phyloP scores from a whole-genome alignment of 1,139 yeast species.

The Oligophagozyma castellii region DNA sequence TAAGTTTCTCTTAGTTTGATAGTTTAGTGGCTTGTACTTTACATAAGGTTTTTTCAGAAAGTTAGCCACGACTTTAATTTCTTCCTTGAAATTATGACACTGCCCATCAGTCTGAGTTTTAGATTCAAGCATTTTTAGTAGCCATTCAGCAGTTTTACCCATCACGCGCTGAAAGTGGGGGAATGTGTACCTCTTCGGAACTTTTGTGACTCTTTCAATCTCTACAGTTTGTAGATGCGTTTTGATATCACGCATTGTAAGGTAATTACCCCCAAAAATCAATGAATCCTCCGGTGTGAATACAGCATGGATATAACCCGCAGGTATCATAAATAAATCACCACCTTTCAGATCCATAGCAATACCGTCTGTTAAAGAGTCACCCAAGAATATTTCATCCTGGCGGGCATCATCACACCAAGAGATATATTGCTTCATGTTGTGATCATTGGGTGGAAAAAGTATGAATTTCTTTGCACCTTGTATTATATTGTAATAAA shows the following conservation, averaged over 20 bases:
- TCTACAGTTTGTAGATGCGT: slow-evolving; percentile 49
- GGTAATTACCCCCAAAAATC: slow-evolving; percentile 78
- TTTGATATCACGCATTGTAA: slow-evolving; percentile 48
- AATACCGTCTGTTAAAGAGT: slow-evolving; percentile 36
- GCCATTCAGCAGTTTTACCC: slow-evolving; percentile 17
- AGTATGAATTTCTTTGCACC: slow-evolving; percentile 66
- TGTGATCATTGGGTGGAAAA: slow-evolving; percentile 60
- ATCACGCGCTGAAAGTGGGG: slow-evolving; percentile 62
- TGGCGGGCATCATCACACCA: slow-evolving; percentile 57
- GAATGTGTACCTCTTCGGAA: slow-evolving; percentile 62
- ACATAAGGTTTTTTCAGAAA: slow-evolving; percentile 2
- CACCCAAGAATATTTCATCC: slow-evolving; percentile 54
- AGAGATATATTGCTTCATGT: slow-evolving; percentile 44
- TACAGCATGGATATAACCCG: slow-evolving; percentile 92
- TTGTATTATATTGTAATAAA: slow-evolving; percentile 65
- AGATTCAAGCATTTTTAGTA: slow-evolving; percentile 3
- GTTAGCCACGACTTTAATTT: neutral
- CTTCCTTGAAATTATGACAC: neutral
- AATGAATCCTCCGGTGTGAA: slow-evolving; percentile 70
- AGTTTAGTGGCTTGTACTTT: slow-evolving; percentile 3
- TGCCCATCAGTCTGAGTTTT: neutral
- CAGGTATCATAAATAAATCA: slow-evolving; percentile 70
- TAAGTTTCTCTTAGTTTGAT: slow-evolving; percentile 1
- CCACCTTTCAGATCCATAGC: slow-evolving; percentile 53
- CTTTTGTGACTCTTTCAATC: slow-evolving; percentile 55